phyloP scores from a whole-genome alignment of 2,329 filamentous ascomycete genomes.

The Trichoderma guizhouense region DNA sequence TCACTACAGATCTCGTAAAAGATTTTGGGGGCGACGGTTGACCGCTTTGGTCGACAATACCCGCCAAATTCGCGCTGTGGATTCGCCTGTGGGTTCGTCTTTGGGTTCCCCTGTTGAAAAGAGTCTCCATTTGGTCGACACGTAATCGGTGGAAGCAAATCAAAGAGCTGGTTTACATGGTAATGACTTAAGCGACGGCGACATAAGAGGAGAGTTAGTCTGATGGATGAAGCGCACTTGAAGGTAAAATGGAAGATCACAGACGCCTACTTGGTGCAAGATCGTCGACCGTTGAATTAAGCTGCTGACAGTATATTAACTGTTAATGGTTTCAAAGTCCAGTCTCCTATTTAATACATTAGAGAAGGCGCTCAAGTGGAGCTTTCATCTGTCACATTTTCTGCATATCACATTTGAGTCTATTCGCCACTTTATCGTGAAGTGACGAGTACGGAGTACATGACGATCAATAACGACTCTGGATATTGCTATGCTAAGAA shows the following conservation, averaged over 20 bases:
- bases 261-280: neutral
- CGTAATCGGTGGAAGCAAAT: neutral
- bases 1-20: neutral
- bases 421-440: neutral
- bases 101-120: neutral
- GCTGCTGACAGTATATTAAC: neutral
- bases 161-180: neutral
- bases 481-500: neutral
- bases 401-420: neutral
- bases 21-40: neutral
- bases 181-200: neutral
- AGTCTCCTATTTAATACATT: neutral
- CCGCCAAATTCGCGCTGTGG: conserved; percentile 2
- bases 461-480: neutral
- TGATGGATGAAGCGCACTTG: neutral
- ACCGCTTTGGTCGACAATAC: neutral
- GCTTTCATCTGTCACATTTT: neutral
- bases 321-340: neutral
- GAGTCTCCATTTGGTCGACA: neutral
- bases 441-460: neutral
- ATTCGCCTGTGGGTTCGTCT: neutral
- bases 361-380: neutral
- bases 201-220: neutral
- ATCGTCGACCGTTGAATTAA: neutral
- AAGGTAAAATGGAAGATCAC: neutral